Percentiles rank a stretch among this genome's conserved stretches.
Evolutionary conservation across 495 filamentous ascomycete species (phyloP).

Genomic region (Penicillium verhagenii): DNA sequence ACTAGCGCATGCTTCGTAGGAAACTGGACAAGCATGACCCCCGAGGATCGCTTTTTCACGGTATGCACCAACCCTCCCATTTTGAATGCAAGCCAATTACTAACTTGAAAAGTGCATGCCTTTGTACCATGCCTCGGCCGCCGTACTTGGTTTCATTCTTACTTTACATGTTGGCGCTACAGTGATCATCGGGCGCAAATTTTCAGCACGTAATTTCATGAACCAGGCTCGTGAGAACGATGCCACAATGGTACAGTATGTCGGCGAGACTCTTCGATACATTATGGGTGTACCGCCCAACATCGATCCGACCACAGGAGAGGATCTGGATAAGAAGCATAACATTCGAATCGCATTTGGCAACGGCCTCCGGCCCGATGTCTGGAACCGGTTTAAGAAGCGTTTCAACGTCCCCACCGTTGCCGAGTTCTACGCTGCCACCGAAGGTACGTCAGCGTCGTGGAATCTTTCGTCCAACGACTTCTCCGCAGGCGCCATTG

Average conservation of each 20-base stretch:
- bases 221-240: constrained; percentile 67
- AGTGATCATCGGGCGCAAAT: constrained; percentile 72
- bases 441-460: constrained; percentile 69
- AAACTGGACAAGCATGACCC: constrained; percentile 53
- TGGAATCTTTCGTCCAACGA: constrained; percentile 79
- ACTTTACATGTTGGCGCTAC: constrained; percentile 61
- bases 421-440: constrained; percentile 87
- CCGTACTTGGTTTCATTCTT: constrained; percentile 64
- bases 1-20: constrained; percentile 53
- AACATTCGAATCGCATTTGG: constrained; percentile 80
- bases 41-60: constrained; percentile 77
- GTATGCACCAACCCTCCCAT: constrained; percentile 35
- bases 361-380: constrained; percentile 88
- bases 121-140: constrained; percentile 85
- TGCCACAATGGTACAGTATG: constrained; percentile 88
- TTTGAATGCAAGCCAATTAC: not conserved
- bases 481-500: constrained; percentile 77
- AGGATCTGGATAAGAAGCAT: constrained; percentile 75
- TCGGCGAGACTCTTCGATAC: constrained; percentile 93
- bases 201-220: constrained; percentile 83
- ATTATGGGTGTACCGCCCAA: constrained; percentile 70
- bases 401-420: constrained; percentile 82
- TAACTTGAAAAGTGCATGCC: constrained; percentile 68
- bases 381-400: constrained; percentile 85
- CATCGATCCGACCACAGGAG: constrained; percentile 61